These are phyloP conservation scores for Turritis glabra DNA, from an alignment of 345 rosid species.

Conservation along the genomic window DNA sequence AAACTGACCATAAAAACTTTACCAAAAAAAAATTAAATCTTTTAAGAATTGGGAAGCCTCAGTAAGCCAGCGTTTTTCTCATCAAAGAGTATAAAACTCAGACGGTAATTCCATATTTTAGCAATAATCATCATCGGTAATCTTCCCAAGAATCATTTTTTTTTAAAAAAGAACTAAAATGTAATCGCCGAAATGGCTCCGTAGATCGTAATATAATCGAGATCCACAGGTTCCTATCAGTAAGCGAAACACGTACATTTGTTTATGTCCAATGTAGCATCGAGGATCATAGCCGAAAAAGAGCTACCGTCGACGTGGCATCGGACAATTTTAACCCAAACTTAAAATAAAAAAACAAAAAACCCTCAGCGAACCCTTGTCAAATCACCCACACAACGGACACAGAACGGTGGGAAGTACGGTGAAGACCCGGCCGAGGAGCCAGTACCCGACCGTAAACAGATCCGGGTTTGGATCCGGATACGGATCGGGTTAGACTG, in stretches of 20 bases:
- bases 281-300: conserved; percentile 43
- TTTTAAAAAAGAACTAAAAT: background rate
- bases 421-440: conserved; percentile 3
- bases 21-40: no score
- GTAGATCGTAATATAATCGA: conserved; percentile 3
- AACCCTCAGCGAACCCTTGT: conserved; percentile 46
- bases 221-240: conserved; percentile 71
- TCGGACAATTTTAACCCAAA: conserved; percentile 31
- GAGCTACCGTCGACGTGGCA: conserved; percentile 55
- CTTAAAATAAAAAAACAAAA: background rate
- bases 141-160: background rate
- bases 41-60: background rate
- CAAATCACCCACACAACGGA: conserved; percentile 46
- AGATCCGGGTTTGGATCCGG: conserved; percentile 8
- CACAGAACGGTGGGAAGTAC: conserved; percentile 33
- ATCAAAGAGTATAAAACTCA: conserved; percentile 47
- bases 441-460: background rate
- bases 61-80: conserved; percentile 38
- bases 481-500: conserved; percentile 15
- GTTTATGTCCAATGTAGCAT: conserved; percentile 59
- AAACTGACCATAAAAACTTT: no score
- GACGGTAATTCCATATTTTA: conserved; percentile 86
- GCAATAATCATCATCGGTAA: conserved; percentile 20
- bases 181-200: conserved; percentile 45
- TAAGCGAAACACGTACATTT: conserved; percentile 49